phyloP scores from a whole-genome alignment of 108 stramenopile genomes.

The Thalassiosira profunda region DNA sequence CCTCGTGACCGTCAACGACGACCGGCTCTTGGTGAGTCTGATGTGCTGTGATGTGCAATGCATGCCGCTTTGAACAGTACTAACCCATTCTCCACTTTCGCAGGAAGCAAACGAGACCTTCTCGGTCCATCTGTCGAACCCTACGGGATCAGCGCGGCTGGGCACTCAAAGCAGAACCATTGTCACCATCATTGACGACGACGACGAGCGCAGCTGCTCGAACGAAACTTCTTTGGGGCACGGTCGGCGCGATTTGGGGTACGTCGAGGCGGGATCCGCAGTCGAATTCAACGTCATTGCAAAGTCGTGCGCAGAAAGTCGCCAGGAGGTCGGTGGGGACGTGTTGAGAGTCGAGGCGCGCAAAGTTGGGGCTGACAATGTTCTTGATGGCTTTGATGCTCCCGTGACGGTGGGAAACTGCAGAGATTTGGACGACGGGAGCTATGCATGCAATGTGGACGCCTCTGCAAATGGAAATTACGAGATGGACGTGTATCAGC shows the following conservation, averaged over 20 bases:
- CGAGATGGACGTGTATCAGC: constrained; percentile 30
- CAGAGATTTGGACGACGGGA: constrained; percentile 35
- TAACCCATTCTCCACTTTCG: neutral
- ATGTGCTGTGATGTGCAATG: neutral
- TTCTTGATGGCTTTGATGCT: constrained; percentile 3
- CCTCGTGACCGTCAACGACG: constrained; percentile 69
- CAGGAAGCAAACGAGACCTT: constrained; percentile 48
- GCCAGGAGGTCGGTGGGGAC: constrained; percentile 31
- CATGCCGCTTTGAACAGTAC: neutral
- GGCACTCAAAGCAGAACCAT: constrained; percentile 52
- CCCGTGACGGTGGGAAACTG: constrained; percentile 12
- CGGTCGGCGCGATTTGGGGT: constrained; percentile 8
- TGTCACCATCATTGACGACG: constrained; percentile 67
- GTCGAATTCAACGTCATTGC: constrained; percentile 30
- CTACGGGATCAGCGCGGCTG: constrained; percentile 32
- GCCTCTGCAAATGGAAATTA: constrained; percentile 35
- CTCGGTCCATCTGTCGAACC: constrained; percentile 35
- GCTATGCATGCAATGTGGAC: constrained; percentile 24
- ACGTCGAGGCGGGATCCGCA: constrained; percentile 21
- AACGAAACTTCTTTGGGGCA: constrained; percentile 7
- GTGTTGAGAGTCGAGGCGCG: constrained; percentile 29
- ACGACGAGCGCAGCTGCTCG: constrained; percentile 30
- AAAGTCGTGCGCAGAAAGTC: constrained; percentile 15
- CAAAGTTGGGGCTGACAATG: neutral
- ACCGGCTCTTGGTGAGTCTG: constrained; percentile 48